Evolutionary conservation across 768 basidiomycete genomes (phyloP).

Genomic region (Pulveroboletus ravenelii): DNA sequence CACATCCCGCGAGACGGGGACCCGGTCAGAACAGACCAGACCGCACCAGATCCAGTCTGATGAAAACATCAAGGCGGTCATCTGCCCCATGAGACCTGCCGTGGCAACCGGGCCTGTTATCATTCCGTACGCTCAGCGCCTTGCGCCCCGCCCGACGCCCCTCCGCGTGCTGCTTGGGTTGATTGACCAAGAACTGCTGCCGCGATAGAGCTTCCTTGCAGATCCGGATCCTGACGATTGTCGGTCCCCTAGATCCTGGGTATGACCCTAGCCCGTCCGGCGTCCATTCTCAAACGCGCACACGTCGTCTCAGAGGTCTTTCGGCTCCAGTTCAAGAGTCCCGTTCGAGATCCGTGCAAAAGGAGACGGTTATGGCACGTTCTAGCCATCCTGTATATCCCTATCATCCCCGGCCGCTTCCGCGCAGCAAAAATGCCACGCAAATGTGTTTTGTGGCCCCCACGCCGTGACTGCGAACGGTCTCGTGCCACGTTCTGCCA

Average conservation of each 20-base stretch:
- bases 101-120: conserved; percentile 20
- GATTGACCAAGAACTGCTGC: conserved; percentile 16
- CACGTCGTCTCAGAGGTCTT: neutral
- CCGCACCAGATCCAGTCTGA: conserved; percentile 17
- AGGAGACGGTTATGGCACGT: neutral
- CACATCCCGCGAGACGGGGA: conserved; percentile 6
- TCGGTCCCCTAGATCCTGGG: conserved; percentile 27
- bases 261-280: conserved; percentile 9
- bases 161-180: neutral
- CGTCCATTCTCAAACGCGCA: neutral
- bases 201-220: conserved; percentile 20
- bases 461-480: neutral
- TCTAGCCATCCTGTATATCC: conserved; percentile 17
- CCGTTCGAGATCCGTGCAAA: conserved; percentile 2
- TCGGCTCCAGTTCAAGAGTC: conserved; percentile 3
- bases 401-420: conserved; percentile 14
- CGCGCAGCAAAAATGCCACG: conserved; percentile 4
- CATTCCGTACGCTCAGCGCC: conserved; percentile 5
- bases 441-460: conserved; percentile 3
- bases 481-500: conserved; percentile 5
- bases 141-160: neutral
- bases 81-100: conserved; percentile 11
- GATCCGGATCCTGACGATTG: conserved; percentile 29
- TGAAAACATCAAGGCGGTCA: conserved; percentile 12
- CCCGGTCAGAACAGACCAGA: conserved; percentile 11